A percentile compares a stretch with the other conserved stretches of the same genome.
Evolutionary conservation across 345 rosid species (phyloP).

Genomic region (Gynandropsis gynandra): DNA sequence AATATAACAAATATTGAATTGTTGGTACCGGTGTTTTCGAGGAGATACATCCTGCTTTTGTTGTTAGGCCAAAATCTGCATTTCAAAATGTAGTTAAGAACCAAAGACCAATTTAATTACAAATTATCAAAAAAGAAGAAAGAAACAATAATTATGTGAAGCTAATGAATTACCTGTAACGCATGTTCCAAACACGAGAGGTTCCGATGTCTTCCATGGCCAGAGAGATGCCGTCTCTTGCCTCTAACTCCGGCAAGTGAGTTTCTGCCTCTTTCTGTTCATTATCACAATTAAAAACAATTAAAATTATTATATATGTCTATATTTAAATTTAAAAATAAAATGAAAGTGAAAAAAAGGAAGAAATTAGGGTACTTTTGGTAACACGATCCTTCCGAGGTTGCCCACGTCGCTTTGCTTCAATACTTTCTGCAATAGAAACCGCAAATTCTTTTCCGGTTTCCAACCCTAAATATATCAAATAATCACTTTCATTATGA

Average conservation of each 20-base stretch:
- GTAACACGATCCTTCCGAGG: constrained; percentile 91
- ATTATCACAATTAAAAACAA: too few species aligned
- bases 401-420: constrained; percentile 99
- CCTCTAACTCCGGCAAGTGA: constrained; percentile 89
- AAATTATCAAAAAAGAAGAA: background rate
- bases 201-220: constrained; percentile 99
- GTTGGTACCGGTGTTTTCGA: constrained; percentile 79
- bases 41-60: constrained; percentile 99
- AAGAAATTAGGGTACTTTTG: constrained; percentile 49
- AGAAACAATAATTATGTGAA: background rate
- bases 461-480: constrained; percentile 61
- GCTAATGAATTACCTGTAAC: constrained; percentile 58
- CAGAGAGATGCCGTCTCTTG: constrained; percentile 90
- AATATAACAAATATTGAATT: background rate
- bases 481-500: constrained; percentile 1
- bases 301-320: too few species aligned
- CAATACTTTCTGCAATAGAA: constrained; percentile 91
- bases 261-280: constrained; percentile 94
- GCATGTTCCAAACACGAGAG: constrained; percentile 97
- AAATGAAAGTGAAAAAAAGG: background rate
- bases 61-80: constrained; percentile 99
- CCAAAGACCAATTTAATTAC: background rate
- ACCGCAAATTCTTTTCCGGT: constrained; percentile 84
- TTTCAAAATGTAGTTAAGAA: constrained; percentile 25
- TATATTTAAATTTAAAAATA: background rate